Base-by-base conservation (phyloP, 306 rosid species). In the Ochetophila trinervis region DNA sequence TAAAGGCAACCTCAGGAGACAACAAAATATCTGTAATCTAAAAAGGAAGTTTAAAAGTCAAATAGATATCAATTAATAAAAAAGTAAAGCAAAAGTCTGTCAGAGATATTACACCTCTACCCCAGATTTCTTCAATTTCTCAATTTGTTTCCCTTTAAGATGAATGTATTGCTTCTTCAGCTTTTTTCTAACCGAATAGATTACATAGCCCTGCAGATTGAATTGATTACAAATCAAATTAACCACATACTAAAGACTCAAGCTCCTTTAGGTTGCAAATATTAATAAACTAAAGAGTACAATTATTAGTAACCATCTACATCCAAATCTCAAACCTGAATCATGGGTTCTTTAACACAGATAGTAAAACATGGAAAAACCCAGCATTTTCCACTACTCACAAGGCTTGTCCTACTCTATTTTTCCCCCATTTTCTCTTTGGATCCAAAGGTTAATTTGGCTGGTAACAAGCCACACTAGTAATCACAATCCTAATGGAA, bases 1-100 rank as follows among this genome's bases (percentile, higher is more conserved):
- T 82, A 80, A 93, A 93, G 76, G 98, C 98, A 60, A 93, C 95
- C 80, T 93, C 98, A 8, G 98, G 98, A 50, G 95, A 85, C 83
- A 93, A 73, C 68, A 93, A 57, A 52, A 23, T 71, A 73, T 93
- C 95, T 70, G 95, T 93, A 68, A 93, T 93, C 97, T 93, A 84
- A 75, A 84, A 69, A 67, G 60, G 50, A 69, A 75, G 22, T 55
- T 70, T 32, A 53, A 50, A 76, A 42, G 54, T 81, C 35, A 65
- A 76, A 63, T 45, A 6, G 27, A 18, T 36, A 57, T 48, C 73
- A 69, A 42, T 20, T 51, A 50, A 62, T 48, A 44, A 49, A 65
- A 52, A 52, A 66, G 48, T 36, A 68, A 74, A 49, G 56, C 58
- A 51, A 53, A 72, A 62, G 47, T 36, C 42, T 32, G 53, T 49